Evolutionary conservation across 208 protist genomes (phyloP).

Genomic region (Trypanosoma platydactyli): DNA sequence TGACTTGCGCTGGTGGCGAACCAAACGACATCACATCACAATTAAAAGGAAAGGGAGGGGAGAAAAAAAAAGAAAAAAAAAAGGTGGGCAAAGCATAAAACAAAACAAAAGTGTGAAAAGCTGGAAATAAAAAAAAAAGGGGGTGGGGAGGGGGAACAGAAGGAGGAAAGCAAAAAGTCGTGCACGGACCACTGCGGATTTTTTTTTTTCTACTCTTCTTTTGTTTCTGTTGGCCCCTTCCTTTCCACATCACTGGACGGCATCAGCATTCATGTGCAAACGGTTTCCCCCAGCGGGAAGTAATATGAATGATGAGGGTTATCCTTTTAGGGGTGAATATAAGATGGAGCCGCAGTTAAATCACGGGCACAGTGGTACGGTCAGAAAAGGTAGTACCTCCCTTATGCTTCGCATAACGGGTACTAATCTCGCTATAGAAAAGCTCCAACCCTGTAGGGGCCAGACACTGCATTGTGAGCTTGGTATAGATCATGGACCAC

Average conservation of each 20-base stretch:
- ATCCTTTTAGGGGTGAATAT: constrained; percentile 81
- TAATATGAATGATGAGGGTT: constrained; percentile 88
- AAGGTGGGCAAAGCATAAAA: not conserved
- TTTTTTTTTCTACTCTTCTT: constrained; percentile 26
- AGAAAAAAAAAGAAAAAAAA: no score
- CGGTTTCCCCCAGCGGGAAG: constrained; percentile 51
- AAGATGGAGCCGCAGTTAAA: constrained; percentile 61
- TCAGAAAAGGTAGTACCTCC: constrained; percentile 38
- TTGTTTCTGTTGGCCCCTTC: constrained; percentile 11
- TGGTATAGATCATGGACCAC: constrained; percentile 51
- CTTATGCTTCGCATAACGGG: constrained; percentile 69
- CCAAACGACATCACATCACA: no score
- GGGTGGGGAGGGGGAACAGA: no score
- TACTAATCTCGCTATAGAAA: constrained; percentile 75
- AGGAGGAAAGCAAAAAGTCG: constrained; percentile 3
- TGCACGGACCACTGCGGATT: not conserved
- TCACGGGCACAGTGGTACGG: constrained; percentile 76
- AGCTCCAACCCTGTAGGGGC: constrained; percentile 50
- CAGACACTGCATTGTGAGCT: constrained; percentile 67
- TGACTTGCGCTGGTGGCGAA: no score
- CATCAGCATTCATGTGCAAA: constrained; percentile 15
- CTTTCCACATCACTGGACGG: no score
- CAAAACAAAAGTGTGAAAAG: not conserved
- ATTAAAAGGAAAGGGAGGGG: no score
- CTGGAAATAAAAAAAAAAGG: no score